Evolutionary conservation across 192 early-diverging fungal genomes (phyloP).

Genomic region (Mortierella claussenii): DNA sequence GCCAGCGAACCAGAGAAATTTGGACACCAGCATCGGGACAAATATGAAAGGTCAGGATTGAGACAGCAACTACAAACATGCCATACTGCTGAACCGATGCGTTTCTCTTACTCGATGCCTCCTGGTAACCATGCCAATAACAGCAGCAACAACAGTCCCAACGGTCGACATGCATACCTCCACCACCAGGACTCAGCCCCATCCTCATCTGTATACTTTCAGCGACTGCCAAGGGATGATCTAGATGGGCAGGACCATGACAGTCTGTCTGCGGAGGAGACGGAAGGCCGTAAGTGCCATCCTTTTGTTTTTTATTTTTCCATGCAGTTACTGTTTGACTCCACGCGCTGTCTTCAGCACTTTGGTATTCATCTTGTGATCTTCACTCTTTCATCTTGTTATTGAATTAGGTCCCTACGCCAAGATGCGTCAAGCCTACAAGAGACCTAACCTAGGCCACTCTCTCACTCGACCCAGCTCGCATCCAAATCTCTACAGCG

Average conservation of each 20-base stretch:
- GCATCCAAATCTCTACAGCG: constrained; percentile 4
- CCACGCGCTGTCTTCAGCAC: too few relatives aligned
- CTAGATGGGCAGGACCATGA: constrained; percentile 5
- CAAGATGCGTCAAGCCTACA: constrained; percentile 11
- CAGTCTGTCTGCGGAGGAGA: constrained; percentile 11
- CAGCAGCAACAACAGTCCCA: not conserved
- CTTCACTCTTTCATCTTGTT: not conserved
- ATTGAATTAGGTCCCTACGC: constrained; percentile 9
- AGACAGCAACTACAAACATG: too few relatives aligned
- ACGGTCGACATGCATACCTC: constrained; percentile 2
- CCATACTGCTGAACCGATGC: too few relatives aligned
- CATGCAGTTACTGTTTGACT: too few relatives aligned
- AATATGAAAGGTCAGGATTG: constrained; percentile 22
- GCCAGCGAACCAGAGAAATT: constrained; percentile 22
- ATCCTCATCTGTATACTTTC: constrained; percentile 7
- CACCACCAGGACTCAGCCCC: constrained; percentile 9
- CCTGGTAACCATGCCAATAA: too few relatives aligned
- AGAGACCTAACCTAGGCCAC: constrained; percentile 2
- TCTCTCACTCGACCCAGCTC: not conserved
- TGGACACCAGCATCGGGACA: constrained; percentile 9
- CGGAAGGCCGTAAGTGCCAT: constrained; percentile 21
- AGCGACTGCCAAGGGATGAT: not conserved
- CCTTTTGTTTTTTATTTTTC: not conserved
- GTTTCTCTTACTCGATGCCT: too few relatives aligned
- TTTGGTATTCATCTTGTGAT: not conserved